Conservation (phyloP, 345 rosid species). For the Salix dunnii region DNA sequence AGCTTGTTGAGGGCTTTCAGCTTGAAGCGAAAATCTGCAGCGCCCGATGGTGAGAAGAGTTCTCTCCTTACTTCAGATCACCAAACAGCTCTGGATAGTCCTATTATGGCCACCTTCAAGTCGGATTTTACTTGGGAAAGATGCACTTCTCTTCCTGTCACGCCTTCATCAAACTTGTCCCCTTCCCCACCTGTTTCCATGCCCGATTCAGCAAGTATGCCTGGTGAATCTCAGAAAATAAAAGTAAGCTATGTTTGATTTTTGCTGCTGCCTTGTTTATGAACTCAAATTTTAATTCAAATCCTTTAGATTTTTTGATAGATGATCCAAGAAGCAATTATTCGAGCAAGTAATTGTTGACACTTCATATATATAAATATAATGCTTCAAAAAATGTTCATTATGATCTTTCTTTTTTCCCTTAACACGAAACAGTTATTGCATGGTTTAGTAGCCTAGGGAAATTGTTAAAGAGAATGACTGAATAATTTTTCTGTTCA, state of each 20-base stretch:
- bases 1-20: constrained; percentile 65
- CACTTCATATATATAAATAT: background rate
- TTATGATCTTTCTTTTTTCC: no score
- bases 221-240: constrained; percentile 45
- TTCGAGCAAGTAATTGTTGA: background rate
- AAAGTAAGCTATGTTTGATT: constrained; percentile 38
- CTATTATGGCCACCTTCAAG: constrained; percentile 34
- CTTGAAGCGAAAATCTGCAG: constrained; percentile 56
- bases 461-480: background rate
- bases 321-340: background rate
- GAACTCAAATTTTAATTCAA: background rate
- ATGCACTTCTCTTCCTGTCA: constrained; percentile 76
- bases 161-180: constrained; percentile 58
- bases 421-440: background rate
- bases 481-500: constrained; percentile 37
- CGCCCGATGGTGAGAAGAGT: constrained; percentile 60
- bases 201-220: constrained; percentile 58
- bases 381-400: background rate
- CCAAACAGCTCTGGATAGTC: constrained; percentile 44
- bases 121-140: constrained; percentile 57
- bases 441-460: background rate
- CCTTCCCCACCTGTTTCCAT: constrained; percentile 64
- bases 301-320: background rate
- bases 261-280: constrained; percentile 2
- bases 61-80: constrained; percentile 54